Evolutionary conservation across 2,329 filamentous ascomycete species (phyloP), one percentile per base, ranked within the genome.

Genomic region (Neoarthrinium moseri): DNA sequence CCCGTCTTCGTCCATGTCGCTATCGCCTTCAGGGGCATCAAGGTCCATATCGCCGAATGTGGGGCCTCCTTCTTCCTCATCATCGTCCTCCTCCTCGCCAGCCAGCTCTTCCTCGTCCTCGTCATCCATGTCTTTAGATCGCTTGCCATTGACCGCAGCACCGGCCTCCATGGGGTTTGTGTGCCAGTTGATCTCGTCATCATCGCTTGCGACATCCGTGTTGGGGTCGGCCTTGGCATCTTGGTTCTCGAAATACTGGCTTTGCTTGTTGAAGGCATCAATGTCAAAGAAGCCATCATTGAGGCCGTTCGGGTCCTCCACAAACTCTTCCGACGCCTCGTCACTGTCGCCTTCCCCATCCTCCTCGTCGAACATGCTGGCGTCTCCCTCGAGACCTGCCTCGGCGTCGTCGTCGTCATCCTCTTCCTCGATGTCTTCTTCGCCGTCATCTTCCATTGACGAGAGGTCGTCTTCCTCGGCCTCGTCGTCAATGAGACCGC

Each of bases 251-350:
- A 96, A 83, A 62, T 86, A 87, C 59, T 95, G 89, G 2, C 91
- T 89, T 62, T 95, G 89, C 63, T 86, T 89, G 74, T 99, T 99
- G 78, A 99, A 99, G 49, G 95, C 84, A 59, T 97, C 91, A 58
- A 99, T 92, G 13, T 90, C 95, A 71, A 99, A 99, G 72, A 99
- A 99, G 5, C 91, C 92, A 61, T 99, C 94, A 60, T 99, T 97
- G 24, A 99, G 80, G 6, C 91, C 90, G 60, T 94, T 78, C 4
- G 84, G 83, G 59, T 97, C 91, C 56, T 84, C 75, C 7, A 83
- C 71, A 49, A 86, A 85, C 30, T 80, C 78, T 78, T 68, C 64
- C 1, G 71, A 69, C 2, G 72, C 70, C 1, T 66, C 68, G 4
- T 72, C 66, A 0, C 69, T 63, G 4, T 67, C 67, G 2, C 68